Conservation (phyloP, 2,329 filamentous ascomycete species). For the Epichloe coenophiala region DNA sequence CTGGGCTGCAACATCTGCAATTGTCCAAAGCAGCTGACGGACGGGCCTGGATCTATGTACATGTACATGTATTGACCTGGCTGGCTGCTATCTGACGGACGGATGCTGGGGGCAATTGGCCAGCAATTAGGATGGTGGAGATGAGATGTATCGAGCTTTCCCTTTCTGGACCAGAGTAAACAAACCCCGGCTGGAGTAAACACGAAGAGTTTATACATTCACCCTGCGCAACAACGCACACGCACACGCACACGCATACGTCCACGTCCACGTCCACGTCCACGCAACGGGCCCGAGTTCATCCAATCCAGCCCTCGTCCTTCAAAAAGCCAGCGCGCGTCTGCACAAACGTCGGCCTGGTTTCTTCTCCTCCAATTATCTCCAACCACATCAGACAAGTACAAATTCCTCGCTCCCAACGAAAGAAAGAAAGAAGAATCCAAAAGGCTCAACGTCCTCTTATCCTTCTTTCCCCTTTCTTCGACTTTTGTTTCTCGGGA, state of each 20-base stretch:
- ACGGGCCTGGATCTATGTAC: background rate
- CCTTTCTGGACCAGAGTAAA: conserved; percentile 14
- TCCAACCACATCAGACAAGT: conserved; percentile 20
- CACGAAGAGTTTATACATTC: conserved; percentile 11
- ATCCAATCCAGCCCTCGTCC: conserved; percentile 20
- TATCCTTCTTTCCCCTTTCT: conserved; percentile 21
- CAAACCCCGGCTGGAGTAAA: conserved; percentile 12
- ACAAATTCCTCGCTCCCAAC: conserved; percentile 4
- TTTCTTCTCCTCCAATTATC: conserved; percentile 24
- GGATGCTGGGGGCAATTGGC: background rate
- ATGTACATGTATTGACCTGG: too few relatives aligned
- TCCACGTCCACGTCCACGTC: background rate
- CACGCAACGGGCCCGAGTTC: conserved; percentile 5
- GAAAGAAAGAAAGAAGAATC: conserved; percentile 21
- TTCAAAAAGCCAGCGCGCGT: conserved; percentile 27
- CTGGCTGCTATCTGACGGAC: too few relatives aligned
- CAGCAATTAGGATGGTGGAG: conserved; percentile 6
- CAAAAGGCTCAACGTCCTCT: conserved; percentile 20
- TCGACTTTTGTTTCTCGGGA: conserved; percentile 41
- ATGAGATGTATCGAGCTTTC: conserved; percentile 9
- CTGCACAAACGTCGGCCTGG: conserved; percentile 16
- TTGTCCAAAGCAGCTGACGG: background rate
- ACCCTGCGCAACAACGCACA: conserved; percentile 11
- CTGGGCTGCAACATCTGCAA: background rate
- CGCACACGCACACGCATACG: background rate